phyloP scores from a whole-genome alignment of 345 rosid species.

The Boechera divaricarpa region DNA sequence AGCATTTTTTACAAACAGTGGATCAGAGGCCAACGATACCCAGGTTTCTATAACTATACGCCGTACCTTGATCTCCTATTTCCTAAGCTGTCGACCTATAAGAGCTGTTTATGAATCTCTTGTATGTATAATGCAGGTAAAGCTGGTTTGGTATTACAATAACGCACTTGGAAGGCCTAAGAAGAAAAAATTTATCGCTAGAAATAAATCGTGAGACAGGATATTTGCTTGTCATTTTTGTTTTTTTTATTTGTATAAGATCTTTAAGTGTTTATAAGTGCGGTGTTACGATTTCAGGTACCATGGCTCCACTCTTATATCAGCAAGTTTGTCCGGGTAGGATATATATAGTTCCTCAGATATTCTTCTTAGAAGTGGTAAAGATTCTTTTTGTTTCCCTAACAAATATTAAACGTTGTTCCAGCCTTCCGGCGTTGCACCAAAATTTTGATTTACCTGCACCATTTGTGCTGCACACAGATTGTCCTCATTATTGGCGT shows the following conservation, averaged over 20 bases:
- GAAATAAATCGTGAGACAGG: slow-evolving; percentile 60
- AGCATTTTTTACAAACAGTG: slow-evolving; percentile 90
- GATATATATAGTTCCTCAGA: neutral
- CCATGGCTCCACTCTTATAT: slow-evolving; percentile 89
- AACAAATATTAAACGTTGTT: neutral
- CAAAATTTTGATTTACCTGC: slow-evolving; percentile 96
- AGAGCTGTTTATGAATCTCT: neutral
- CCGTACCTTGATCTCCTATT: neutral
- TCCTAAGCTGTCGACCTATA: slow-evolving; percentile 12
- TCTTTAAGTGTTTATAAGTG: slow-evolving; percentile 26
- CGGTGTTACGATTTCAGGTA: slow-evolving; percentile 56
- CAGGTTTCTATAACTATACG: slow-evolving; percentile 58
- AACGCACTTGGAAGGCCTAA: slow-evolving; percentile 88
- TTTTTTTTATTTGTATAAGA: slow-evolving; percentile 10
- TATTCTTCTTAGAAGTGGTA: neutral
- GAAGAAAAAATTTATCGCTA: slow-evolving; percentile 86
- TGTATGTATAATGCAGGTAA: slow-evolving; percentile 61
- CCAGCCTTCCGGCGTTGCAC: slow-evolving; percentile 86
- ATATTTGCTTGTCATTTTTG: neutral
- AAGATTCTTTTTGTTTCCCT: slow-evolving; percentile 9
- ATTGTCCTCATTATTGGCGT: slow-evolving; percentile 99
- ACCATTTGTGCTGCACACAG: slow-evolving; percentile 89
- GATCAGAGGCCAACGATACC: slow-evolving; percentile 98
- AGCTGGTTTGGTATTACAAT: slow-evolving; percentile 89
- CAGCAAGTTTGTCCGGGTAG: slow-evolving; percentile 99